These are phyloP conservation scores for Perkinsus chesapeaki DNA, from an alignment of 169 alveolate species.

Conservation along the genomic window DNA sequence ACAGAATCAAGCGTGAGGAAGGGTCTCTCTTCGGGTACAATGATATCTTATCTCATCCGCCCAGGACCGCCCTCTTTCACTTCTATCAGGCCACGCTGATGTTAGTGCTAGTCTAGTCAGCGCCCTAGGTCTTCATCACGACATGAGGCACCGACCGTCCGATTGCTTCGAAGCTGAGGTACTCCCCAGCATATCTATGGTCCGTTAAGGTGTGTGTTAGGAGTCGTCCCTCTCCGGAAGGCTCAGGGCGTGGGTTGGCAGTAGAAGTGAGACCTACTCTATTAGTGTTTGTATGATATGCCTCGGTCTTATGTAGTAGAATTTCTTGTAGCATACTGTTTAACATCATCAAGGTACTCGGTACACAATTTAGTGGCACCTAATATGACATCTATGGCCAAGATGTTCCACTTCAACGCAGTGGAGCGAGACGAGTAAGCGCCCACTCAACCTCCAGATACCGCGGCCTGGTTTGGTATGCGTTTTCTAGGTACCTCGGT, in stretches of 20 bases:
- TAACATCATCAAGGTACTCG: neutral
- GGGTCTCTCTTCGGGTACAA: too few relatives aligned
- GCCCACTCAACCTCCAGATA: neutral
- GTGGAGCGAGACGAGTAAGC: slow-evolving; percentile 19
- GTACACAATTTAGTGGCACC: slow-evolving; percentile 27
- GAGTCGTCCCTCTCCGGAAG: neutral
- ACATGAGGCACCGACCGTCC: too few relatives aligned
- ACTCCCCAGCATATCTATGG: too few relatives aligned
- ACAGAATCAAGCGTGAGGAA: too few relatives aligned
- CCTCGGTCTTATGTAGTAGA: neutral
- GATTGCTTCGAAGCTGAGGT: too few relatives aligned
- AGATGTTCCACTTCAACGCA: slow-evolving; percentile 18
- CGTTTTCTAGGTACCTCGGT: neutral
- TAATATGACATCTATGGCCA: slow-evolving; percentile 20
- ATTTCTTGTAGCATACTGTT: neutral
- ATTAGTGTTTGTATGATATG: neutral
- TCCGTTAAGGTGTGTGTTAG: too few relatives aligned
- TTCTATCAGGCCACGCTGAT: too few relatives aligned
- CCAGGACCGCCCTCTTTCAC: too few relatives aligned
- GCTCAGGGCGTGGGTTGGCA: neutral
- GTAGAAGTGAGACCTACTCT: neutral
- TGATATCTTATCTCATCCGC: too few relatives aligned
- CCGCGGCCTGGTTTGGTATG: neutral
- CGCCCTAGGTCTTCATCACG: too few relatives aligned
- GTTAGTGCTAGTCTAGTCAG: too few relatives aligned